Conservation (phyloP, 768 basidiomycete species). For the Xerocomellus intermedius region DNA sequence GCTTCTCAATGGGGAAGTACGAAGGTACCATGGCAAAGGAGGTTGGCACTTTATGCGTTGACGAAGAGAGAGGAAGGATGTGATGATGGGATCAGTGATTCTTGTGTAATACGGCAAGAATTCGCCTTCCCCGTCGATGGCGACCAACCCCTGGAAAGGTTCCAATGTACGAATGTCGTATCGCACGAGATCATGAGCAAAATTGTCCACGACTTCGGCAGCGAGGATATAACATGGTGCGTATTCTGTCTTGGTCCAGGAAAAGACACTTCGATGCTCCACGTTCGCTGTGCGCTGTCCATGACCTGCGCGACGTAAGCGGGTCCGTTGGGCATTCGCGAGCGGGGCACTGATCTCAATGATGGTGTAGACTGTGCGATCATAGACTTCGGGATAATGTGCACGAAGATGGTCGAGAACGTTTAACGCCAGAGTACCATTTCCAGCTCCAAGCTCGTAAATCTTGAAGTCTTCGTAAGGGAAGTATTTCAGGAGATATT, state of each 20-base stretch:
- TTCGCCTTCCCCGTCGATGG: conserved; percentile 76
- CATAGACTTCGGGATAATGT: conserved; percentile 88
- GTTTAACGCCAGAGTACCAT: conserved; percentile 90
- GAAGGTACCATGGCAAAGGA: conserved; percentile 55
- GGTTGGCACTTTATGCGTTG: conserved; percentile 54
- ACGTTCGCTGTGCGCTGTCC: conserved; percentile 53
- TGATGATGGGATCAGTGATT: conserved; percentile 81
- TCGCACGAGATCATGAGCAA: conserved; percentile 92
- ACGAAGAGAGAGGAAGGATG: conserved; percentile 72
- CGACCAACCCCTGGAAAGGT: conserved; percentile 82
- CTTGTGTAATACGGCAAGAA: conserved; percentile 81
- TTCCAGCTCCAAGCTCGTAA: conserved; percentile 98
- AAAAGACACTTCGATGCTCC: conserved; percentile 78
- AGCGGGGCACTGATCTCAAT: conserved; percentile 90
- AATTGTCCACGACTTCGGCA: conserved; percentile 98
- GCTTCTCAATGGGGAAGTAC: conserved; percentile 56
- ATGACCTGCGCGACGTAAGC: conserved; percentile 47
- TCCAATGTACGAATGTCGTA: conserved; percentile 78
- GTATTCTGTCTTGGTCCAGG: conserved; percentile 71
- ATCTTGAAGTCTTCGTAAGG: conserved; percentile 95
- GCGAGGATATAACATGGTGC: conserved; percentile 92
- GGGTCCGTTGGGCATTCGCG: conserved; percentile 65
- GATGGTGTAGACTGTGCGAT: conserved; percentile 88
- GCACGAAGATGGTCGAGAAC: conserved; percentile 78
- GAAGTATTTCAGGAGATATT: conserved; percentile 93